These are phyloP conservation scores for Pyrus hybrid DNA, from an alignment of 331 rosid genomes.

Conservation along the genomic window DNA sequence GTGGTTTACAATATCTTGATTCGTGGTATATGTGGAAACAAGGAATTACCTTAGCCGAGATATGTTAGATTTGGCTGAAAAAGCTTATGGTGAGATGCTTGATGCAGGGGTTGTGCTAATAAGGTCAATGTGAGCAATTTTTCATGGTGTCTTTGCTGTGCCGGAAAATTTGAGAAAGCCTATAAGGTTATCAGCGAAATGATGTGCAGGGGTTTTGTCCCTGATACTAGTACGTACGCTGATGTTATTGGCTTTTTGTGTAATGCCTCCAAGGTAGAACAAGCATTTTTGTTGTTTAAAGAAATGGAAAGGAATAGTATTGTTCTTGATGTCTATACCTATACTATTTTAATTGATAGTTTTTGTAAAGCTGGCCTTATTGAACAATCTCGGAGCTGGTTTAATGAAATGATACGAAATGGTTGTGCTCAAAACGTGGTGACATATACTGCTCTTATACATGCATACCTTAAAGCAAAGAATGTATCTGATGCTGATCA, in stretches of 20 bases:
- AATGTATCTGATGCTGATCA: no score
- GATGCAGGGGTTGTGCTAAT: constrained; percentile 56
- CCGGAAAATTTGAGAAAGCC: constrained; percentile 52
- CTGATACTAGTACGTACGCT: constrained; percentile 80
- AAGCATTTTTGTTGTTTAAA: no score
- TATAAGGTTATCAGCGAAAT: constrained; percentile 53
- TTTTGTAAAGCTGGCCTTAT: no score
- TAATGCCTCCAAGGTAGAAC: constrained; percentile 56
- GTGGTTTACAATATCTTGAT: constrained; percentile 72
- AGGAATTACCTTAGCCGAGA: constrained; percentile 50
- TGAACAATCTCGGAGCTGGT: no score
- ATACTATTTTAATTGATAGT: no score
- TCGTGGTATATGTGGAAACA: constrained; percentile 59
- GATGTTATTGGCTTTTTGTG: constrained; percentile 86
- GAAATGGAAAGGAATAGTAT: no score
- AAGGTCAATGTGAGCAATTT: constrained; percentile 78
- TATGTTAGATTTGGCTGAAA: constrained; percentile 71
- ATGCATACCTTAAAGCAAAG: no score
- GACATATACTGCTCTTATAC: no score
- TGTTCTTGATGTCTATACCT: no score
- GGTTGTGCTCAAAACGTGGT: no score
- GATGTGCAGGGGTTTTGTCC: constrained; percentile 60
- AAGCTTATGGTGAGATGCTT: no score
- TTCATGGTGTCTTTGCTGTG: constrained; percentile 55
- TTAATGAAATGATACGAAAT: no score